Evolutionary conservation across 2,329 filamentous ascomycete species (phyloP), one percentile per base, ranked within the genome.

Genomic region (Pseudogymnoascus sp.): DNA sequence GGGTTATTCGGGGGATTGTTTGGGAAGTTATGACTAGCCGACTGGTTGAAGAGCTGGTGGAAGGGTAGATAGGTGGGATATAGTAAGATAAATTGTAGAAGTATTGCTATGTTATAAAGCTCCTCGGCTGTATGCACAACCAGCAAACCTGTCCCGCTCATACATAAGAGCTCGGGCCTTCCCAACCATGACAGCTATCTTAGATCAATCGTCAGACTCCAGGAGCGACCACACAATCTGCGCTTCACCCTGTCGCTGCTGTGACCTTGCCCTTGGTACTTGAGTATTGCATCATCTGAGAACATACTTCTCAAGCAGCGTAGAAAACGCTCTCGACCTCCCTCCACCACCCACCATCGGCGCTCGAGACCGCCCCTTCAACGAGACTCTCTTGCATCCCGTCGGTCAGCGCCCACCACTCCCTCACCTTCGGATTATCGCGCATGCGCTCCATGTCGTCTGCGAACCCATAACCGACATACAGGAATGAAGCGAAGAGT

Each of bases 371-470:
- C 1, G 84, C 85, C 0, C 84, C 86, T 0, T 81, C 78, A 1
- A 88, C 82, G 31, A 89, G 72, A 50, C 79, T 82, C 74, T 85
- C 87, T 76, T 93, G 90, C 79, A 87, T 90, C 12, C 79, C 79
- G 73, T 93, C 90, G 60, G 90, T 93, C 85, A 93, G 88, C 64
- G 78, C 78, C 89, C 89, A 93, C 90, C 90, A 93, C 73, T 89
- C 86, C 63, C 84, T 82, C 36, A 93, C 88, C 71, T 87, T 87
- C 0, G 84, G 82, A 69, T 92, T 91, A 64, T 84, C 84, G 1
- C 82, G 80, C 89, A 93, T 92, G 66, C 79, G 81, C 74, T 84
- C 82, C 90, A 93, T 93, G 71, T 93, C 90, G 8, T 80, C 86
- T 2, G 83, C 85, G 65, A 84, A 92, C 67, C 90, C 82, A 65